Evolutionary conservation across 192 early-diverging fungal species (phyloP), one percentile per base, ranked within the genome.

Genomic region (Paraglomus brasilianum): DNA sequence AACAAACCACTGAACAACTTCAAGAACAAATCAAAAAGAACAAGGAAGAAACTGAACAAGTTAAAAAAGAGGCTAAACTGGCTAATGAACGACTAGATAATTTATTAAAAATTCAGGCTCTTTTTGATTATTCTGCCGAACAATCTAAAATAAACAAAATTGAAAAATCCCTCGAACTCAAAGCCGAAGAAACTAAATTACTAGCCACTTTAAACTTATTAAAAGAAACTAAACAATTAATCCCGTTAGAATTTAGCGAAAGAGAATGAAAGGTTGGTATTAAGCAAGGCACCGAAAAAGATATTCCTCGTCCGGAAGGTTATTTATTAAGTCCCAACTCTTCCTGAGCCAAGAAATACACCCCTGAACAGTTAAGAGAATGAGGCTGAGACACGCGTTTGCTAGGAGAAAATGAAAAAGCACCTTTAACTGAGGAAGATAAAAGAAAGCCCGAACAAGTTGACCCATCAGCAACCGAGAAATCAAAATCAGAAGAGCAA

Each of bases 161-260:
- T 22, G 11, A 61, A 43, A 61, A 61, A 17, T 43, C 41, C 41
- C 45, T 61, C 21, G 59, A 61, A 61, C 11, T 61, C n/a, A 61
- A 61, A 61, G 59, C 59, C 59, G 42, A 61, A 61, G 59, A 61
- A 21, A 19, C 59, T 1, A 61, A 61, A 43, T 21, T 61, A 41
- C 0, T 61, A 0, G 59, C 59, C 0, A 61, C 59, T 43, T 17
- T 61, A 17, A 61, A 45, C 42, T 1, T 61, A 0, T 40, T 61
- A 13, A 13, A 61, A 61, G 42, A 61, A 43, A 61, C 59, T 0
- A 61, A 61, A 61, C 41, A 61, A 13, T 0, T 61, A 44, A 17
- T 61, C 1, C 59, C 10, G 7, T 0, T 44, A 5, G 30, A 56
- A 24, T 1, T 15, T 0, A 19, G 0, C 15, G 15, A 61, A 10